phyloP scores from a whole-genome alignment of 371 early-diverging fungal genomes.

The Phascolomyces articulosus region DNA sequence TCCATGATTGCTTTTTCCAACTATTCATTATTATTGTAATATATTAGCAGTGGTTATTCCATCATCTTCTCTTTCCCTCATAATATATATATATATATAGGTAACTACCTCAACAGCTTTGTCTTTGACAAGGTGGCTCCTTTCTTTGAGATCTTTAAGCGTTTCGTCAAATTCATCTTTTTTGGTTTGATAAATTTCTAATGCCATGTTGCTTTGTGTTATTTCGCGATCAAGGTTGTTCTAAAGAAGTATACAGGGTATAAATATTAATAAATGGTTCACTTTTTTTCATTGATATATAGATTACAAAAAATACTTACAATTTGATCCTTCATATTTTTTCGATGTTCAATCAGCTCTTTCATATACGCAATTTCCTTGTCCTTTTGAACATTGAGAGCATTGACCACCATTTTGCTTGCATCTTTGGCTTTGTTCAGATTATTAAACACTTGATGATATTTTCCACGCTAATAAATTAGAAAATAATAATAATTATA shows the following conservation, averaged over 20 bases:
- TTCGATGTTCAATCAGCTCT: slow-evolving; percentile 16
- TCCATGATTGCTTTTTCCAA: slow-evolving; percentile 57
- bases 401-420: slow-evolving; percentile 62
- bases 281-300: no score
- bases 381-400: slow-evolving; percentile 75
- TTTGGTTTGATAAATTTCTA: slow-evolving; percentile 54
- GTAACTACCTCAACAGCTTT: slow-evolving; percentile 52
- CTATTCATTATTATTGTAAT: background rate
- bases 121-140: slow-evolving; percentile 24
- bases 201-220: slow-evolving; percentile 40
- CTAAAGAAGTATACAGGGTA: no score
- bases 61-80: no score
- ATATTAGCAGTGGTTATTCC: no score
- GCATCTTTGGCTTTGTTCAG: slow-evolving; percentile 74
- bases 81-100: no score
- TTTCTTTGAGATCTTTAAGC: slow-evolving; percentile 45
- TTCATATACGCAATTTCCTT: slow-evolving; percentile 82
- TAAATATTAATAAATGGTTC: no score
- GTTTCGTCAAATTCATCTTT: slow-evolving; percentile 42
- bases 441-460: slow-evolving; percentile 71
- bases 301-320: no score
- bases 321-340: slow-evolving; percentile 11
- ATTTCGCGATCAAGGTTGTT: slow-evolving; percentile 48
- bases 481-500: background rate
- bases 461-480: slow-evolving; percentile 59